Evolutionary conservation across 2,329 filamentous ascomycete genomes (phyloP).

Genomic region (Cordyceps javanica): DNA sequence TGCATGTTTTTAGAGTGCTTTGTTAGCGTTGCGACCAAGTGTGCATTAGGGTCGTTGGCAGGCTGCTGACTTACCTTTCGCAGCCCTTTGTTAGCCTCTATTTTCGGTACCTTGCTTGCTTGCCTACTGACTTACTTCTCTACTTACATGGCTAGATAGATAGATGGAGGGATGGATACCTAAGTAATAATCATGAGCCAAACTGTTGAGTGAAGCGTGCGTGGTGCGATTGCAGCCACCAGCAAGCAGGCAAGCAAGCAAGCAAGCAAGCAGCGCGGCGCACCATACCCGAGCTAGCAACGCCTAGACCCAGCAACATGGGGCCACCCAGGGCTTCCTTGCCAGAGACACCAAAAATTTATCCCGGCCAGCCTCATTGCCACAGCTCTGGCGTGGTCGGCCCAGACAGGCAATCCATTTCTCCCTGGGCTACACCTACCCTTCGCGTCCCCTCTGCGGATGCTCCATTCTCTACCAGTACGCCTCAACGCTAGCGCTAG

Average conservation of each 20-base stretch:
- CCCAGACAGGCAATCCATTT: neutral
- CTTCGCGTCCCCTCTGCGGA: neutral
- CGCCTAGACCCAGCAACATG: neutral
- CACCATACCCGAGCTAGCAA: too few relatives aligned
- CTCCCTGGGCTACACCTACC: neutral
- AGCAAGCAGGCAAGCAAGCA: neutral
- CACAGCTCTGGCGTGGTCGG: neutral
- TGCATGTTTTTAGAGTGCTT: neutral
- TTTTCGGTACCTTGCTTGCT: neutral
- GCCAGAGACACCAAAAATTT: neutral
- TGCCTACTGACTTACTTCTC: too few relatives aligned
- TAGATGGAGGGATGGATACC: too few relatives aligned
- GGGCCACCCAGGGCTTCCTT: neutral
- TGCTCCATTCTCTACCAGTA: neutral
- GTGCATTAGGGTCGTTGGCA: neutral
- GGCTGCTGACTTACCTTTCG: too few relatives aligned
- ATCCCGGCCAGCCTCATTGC: constrained; percentile 9
- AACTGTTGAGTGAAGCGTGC: too few relatives aligned
- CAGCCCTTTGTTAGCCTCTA: neutral
- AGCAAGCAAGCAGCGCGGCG: too few relatives aligned
- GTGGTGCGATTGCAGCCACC: too few relatives aligned
- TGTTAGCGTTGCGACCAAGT: neutral
- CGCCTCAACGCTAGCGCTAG: neutral
- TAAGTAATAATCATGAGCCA: too few relatives aligned
- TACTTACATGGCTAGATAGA: too few relatives aligned